Conservation (phyloP, 495 filamentous ascomycete species). For the Trichoderma orchidacearum region DNA sequence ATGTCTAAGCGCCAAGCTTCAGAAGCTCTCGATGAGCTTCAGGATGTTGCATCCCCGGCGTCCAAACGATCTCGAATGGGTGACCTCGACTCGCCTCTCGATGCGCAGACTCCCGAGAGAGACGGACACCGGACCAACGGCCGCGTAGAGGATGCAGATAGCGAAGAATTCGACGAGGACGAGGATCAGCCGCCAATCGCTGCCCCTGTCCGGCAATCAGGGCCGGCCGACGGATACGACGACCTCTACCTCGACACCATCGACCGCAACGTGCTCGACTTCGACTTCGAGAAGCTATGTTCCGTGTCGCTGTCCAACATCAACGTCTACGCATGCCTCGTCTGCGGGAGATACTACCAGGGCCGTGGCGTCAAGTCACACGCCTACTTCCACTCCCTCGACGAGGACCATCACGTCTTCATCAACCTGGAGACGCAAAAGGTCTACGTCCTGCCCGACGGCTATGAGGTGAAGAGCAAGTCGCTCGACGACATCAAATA, state of each 20-base stretch:
- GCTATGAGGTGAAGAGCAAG: slow-evolving; percentile 92
- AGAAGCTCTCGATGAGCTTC: slow-evolving; percentile 55
- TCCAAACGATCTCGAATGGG: slow-evolving; percentile 65
- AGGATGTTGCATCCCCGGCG: slow-evolving; percentile 47
- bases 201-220: slow-evolving; percentile 46
- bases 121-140: slow-evolving; percentile 12
- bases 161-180: slow-evolving; percentile 26
- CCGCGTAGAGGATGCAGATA: slow-evolving; percentile 20
- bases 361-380: slow-evolving; percentile 87
- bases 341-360: slow-evolving; percentile 96
- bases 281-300: slow-evolving; percentile 97
- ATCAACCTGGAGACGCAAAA: slow-evolving; percentile 94
- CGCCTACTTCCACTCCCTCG: slow-evolving; percentile 95
- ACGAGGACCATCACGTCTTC: slow-evolving; percentile 89
- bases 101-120: slow-evolving; percentile 12
- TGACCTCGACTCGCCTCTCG: slow-evolving; percentile 25
- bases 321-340: slow-evolving; percentile 95
- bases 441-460: slow-evolving; percentile 91
- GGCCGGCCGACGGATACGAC: slow-evolving; percentile 76
- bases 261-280: slow-evolving; percentile 76
- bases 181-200: slow-evolving; percentile 27
- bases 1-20: slow-evolving; percentile 73
- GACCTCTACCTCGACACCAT: slow-evolving; percentile 98
- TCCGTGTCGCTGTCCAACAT: slow-evolving; percentile 92
- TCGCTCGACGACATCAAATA: slow-evolving; percentile 98